A percentile compares a stretch with the other conserved stretches of the same genome.
phyloP scores from a whole-genome alignment of 139 green algal genomes.

The Chlorella sorokiniana region DNA sequence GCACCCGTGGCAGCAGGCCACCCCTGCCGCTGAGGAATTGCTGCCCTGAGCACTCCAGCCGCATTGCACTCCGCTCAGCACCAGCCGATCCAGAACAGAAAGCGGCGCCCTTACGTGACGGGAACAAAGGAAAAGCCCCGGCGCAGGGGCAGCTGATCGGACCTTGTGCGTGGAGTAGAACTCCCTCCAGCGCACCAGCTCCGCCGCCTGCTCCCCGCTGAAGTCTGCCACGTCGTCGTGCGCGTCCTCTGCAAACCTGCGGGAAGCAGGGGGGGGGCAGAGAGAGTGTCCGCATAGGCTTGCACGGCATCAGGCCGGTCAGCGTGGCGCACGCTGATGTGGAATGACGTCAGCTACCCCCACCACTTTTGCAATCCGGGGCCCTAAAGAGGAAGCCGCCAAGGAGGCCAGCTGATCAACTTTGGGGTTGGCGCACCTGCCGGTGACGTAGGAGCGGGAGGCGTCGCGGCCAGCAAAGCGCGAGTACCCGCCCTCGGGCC shows the following conservation, averaged over 20 bases:
- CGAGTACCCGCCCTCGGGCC: conserved; percentile 55
- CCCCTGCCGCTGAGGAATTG: too few relatives aligned
- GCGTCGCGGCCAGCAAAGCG: conserved; percentile 67
- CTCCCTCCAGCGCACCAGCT: conserved; percentile 59
- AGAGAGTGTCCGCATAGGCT: neutral
- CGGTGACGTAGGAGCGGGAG: conserved; percentile 56
- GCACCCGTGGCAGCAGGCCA: too few relatives aligned
- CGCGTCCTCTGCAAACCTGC: conserved; percentile 66
- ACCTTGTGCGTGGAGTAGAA: conserved; percentile 62
- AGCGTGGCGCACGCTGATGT: neutral
- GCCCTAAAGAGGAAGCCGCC: neutral
- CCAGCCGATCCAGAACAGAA: neutral
- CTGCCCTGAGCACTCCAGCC: too few relatives aligned
- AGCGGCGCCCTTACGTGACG: neutral
- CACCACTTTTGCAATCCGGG: too few relatives aligned
- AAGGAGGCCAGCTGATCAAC: neutral
- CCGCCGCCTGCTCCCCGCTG: conserved; percentile 47
- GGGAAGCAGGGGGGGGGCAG: neutral
- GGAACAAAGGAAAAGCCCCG: neutral
- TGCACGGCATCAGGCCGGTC: neutral
- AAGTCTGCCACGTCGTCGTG: conserved; percentile 62
- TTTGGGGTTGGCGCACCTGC: neutral
- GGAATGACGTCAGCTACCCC: neutral
- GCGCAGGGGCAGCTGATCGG: neutral
- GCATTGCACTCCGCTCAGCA: neutral